Conservation (phyloP, 495 filamentous ascomycete species). For the Pseudoneurospora amorphoporcata region DNA sequence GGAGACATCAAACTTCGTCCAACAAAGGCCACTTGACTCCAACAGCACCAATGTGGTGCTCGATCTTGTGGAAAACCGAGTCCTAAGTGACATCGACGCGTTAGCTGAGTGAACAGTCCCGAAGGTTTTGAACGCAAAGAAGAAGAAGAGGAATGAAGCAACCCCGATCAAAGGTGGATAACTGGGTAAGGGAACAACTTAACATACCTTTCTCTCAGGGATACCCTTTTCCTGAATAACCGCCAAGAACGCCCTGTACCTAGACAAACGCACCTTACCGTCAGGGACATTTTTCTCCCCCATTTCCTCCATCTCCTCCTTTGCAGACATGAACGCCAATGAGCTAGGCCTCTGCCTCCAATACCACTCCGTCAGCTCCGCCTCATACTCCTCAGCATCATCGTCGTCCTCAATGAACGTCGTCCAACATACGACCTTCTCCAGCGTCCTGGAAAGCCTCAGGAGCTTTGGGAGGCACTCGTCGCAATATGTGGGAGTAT, state of each 20-base stretch:
- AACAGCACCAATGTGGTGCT: neutral
- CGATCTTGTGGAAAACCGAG: neutral
- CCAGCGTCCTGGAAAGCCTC: neutral
- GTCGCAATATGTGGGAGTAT: neutral
- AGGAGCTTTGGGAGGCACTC: neutral
- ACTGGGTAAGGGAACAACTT: neutral
- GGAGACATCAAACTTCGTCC: neutral
- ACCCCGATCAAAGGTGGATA: neutral
- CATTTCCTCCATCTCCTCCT: neutral
- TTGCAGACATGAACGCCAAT: neutral
- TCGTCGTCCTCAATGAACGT: neutral
- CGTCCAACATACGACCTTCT: neutral
- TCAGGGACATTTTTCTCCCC: neutral
- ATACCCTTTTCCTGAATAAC: neutral
- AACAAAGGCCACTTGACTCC: neutral
- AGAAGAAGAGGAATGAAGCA: neutral
- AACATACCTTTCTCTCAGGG: neutral
- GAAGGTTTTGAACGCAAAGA: neutral
- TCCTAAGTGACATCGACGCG: neutral
- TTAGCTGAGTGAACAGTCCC: neutral
- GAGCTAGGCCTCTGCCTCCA: neutral
- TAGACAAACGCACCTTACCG: neutral
- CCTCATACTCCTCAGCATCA: neutral
- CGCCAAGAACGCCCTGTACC: neutral
- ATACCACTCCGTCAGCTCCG: neutral